phyloP scores from a whole-genome alignment of 2,329 filamentous ascomycete genomes.

The Fusarium devonianum region DNA sequence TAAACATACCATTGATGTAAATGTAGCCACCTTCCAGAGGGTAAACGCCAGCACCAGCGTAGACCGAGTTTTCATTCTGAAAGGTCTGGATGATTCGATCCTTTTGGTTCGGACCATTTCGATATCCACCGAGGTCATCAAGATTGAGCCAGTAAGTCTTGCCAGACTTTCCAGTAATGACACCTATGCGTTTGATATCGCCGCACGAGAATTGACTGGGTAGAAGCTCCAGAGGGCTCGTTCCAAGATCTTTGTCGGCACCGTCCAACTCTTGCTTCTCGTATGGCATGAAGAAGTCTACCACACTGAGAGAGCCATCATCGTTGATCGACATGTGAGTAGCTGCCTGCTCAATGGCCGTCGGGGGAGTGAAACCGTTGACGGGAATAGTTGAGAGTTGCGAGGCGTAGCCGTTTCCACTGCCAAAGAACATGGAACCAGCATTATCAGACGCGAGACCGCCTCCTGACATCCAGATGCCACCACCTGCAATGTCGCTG shows the following conservation, averaged over 20 bases:
- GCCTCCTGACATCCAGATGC: slow-evolving; percentile 54
- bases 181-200: slow-evolving; percentile 54
- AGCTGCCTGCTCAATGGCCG: slow-evolving; percentile 54
- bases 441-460: slow-evolving; percentile 50
- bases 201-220: slow-evolving; percentile 53
- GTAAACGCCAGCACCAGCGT: slow-evolving; percentile 56
- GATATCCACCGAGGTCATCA: slow-evolving; percentile 51
- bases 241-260: slow-evolving; percentile 59
- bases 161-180: slow-evolving; percentile 59
- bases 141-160: slow-evolving; percentile 56
- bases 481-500: slow-evolving; percentile 50
- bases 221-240: slow-evolving; percentile 53
- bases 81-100: slow-evolving; percentile 56
- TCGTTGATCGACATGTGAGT: slow-evolving; percentile 52
- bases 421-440: slow-evolving; percentile 50
- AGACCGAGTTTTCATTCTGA: slow-evolving; percentile 54
- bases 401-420: slow-evolving; percentile 52
- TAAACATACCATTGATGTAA: slow-evolving; percentile 50
- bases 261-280: slow-evolving; percentile 59
- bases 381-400: slow-evolving; percentile 49
- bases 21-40: slow-evolving; percentile 58
- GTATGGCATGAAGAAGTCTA: slow-evolving; percentile 63
- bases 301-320: slow-evolving; percentile 52
- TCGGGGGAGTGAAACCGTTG: slow-evolving; percentile 48
- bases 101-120: slow-evolving; percentile 46